These are phyloP conservation scores for Calonectria hongkongensis DNA, from an alignment of 2,329 filamentous ascomycete genomes.

Conservation along the genomic window DNA sequence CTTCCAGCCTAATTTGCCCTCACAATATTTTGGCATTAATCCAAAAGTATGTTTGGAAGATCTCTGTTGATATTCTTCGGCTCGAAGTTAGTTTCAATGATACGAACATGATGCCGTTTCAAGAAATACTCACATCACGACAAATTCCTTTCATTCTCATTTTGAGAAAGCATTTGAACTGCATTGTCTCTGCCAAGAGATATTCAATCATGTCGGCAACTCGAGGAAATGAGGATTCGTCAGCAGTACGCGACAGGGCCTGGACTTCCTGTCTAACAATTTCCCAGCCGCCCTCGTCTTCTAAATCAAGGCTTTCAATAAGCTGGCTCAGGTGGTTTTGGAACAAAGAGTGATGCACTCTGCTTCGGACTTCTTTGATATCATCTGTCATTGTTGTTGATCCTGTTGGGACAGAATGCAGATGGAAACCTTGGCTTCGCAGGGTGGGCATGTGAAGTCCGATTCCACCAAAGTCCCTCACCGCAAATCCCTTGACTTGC, in stretches of 20 bases:
- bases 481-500: background rate
- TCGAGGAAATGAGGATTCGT: background rate
- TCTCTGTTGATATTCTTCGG: background rate
- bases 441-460: constrained; percentile 3
- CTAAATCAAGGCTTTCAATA: background rate
- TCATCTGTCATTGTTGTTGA: background rate
- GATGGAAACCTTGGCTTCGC: background rate
- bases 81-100: background rate
- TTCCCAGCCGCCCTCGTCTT: background rate
- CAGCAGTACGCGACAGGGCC: background rate
- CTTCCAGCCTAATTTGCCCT: too few relatives aligned
- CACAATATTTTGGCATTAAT: too few relatives aligned
- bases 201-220: background rate
- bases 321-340: background rate
- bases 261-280: background rate
- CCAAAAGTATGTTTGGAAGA: background rate
- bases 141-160: background rate
- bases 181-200: background rate
- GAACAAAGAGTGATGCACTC: background rate
- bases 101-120: fast-evolving
- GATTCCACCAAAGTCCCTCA: background rate
- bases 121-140: background rate
- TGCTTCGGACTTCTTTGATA: background rate
- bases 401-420: background rate
- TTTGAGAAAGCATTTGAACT: constrained; percentile 3